phyloP scores from a whole-genome alignment of 2,329 filamentous ascomycete species.

The Lachnellula arida region DNA sequence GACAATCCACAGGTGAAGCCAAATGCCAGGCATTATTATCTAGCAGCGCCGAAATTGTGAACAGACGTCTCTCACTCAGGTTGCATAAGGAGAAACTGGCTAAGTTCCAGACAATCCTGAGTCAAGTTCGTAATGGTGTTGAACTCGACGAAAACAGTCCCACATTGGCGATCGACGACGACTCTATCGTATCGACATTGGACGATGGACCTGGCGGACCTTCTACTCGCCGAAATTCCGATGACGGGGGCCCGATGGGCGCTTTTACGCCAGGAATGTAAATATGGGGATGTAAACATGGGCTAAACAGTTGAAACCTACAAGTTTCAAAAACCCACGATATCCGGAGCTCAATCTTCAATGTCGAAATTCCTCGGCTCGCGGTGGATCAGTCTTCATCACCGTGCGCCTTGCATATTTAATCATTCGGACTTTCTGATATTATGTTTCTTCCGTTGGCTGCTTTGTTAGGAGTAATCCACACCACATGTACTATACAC shows the following conservation, averaged over 20 bases:
- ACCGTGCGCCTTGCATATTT: too few relatives aligned
- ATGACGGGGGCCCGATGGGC: too few relatives aligned
- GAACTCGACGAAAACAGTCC: not conserved
- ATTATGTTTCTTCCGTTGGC: not conserved
- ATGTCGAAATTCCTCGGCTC: not conserved
- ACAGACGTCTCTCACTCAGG: not conserved
- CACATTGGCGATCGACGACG: not conserved
- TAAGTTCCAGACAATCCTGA: not conserved
- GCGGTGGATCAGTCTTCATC: too few relatives aligned
- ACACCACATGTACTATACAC: not conserved
- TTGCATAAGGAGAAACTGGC: not conserved
- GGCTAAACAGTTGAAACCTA: too few relatives aligned
- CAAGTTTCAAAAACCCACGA: too few relatives aligned
- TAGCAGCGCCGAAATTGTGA: not conserved
- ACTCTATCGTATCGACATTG: not conserved
- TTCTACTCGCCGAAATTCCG: too few relatives aligned
- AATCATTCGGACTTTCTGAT: not conserved
- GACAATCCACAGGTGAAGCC: slow-evolving; percentile 1
- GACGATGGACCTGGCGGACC: too few relatives aligned
- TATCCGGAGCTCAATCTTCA: not conserved
- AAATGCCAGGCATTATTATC: slow-evolving; percentile 1
- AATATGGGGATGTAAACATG: too few relatives aligned
- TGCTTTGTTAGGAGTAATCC: not conserved
- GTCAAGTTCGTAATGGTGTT: not conserved
- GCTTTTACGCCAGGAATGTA: too few relatives aligned